A percentile compares a stretch with the other conserved stretches of the same genome.
Evolutionary conservation across 2,329 filamentous ascomycete genomes (phyloP).

Genomic region (Aspergillus sp.): DNA sequence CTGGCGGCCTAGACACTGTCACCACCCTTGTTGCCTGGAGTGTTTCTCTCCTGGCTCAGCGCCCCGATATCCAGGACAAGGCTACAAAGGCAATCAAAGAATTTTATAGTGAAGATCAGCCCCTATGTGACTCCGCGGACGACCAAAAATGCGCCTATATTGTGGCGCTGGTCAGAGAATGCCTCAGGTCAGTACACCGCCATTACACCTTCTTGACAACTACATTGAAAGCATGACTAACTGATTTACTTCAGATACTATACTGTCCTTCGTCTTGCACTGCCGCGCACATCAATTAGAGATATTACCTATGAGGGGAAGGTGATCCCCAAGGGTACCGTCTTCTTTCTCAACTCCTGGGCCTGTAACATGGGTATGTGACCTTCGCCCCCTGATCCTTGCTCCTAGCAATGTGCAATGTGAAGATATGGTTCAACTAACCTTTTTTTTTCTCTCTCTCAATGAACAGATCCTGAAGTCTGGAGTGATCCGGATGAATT

Average conservation of each 20-base stretch:
- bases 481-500: slow-evolving; percentile 61
- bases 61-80: slow-evolving; percentile 63
- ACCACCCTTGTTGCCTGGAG: slow-evolving; percentile 67
- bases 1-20: slow-evolving; percentile 65
- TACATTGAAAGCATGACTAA: not conserved
- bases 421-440: not conserved
- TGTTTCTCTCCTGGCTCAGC: slow-evolving; percentile 58
- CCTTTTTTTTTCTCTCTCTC: not conserved
- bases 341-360: slow-evolving; percentile 67
- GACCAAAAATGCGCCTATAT: slow-evolving; percentile 65
- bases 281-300: slow-evolving; percentile 62
- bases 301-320: slow-evolving; percentile 60
- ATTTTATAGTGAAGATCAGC: slow-evolving; percentile 52
- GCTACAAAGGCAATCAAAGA: slow-evolving; percentile 58
- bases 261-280: slow-evolving; percentile 61
- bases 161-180: slow-evolving; percentile 63
- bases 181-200: slow-evolving; percentile 46
- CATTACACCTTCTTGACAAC: not conserved
- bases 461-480: slow-evolving; percentile 49
- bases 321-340: slow-evolving; percentile 61
- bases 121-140: slow-evolving; percentile 60
- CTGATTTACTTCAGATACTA: slow-evolving; percentile 48
- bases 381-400: not conserved
- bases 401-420: not conserved
- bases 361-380: slow-evolving; percentile 65